Conservation (phyloP, 1,284 basidiomycete genomes). For the Papiliotrema nemorosa region DNA sequence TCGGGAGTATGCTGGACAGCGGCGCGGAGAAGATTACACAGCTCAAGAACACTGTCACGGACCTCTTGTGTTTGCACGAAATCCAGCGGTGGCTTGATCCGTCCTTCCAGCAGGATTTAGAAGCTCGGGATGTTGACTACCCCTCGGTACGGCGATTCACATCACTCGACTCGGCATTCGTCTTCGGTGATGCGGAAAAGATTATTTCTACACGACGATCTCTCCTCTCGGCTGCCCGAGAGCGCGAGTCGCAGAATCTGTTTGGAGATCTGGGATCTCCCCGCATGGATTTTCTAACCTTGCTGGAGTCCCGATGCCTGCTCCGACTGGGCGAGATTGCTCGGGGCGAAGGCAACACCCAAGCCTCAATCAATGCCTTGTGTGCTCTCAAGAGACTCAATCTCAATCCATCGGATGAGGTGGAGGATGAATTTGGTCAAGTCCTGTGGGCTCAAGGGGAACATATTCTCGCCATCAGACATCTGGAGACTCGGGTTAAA, state of each 20-base stretch:
- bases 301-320: constrained; percentile 68
- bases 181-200: constrained; percentile 68
- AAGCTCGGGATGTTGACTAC: constrained; percentile 32
- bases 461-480: constrained; percentile 75
- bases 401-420: constrained; percentile 48
- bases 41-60: constrained; percentile 63
- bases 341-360: constrained; percentile 64
- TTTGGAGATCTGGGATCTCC: constrained; percentile 66
- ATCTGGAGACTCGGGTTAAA: constrained; percentile 49
- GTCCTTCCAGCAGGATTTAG: constrained; percentile 21
- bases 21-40: constrained; percentile 73
- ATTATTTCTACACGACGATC: constrained; percentile 79
- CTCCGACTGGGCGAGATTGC: constrained; percentile 71
- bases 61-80: constrained; percentile 74
- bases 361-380: constrained; percentile 82
- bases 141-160: constrained; percentile 12
- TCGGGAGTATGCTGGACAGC: constrained; percentile 62
- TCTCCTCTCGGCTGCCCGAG: constrained; percentile 67
- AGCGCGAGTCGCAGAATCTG: constrained; percentile 53
- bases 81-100: constrained; percentile 49
- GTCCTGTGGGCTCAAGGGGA: constrained; percentile 88
- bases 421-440: constrained; percentile 68
- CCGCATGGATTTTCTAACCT: constrained; percentile 56
- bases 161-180: constrained; percentile 9
- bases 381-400: constrained; percentile 63